phyloP scores from a whole-genome alignment of 352 stramenopile species.

The Nothophytophthora sp. region DNA sequence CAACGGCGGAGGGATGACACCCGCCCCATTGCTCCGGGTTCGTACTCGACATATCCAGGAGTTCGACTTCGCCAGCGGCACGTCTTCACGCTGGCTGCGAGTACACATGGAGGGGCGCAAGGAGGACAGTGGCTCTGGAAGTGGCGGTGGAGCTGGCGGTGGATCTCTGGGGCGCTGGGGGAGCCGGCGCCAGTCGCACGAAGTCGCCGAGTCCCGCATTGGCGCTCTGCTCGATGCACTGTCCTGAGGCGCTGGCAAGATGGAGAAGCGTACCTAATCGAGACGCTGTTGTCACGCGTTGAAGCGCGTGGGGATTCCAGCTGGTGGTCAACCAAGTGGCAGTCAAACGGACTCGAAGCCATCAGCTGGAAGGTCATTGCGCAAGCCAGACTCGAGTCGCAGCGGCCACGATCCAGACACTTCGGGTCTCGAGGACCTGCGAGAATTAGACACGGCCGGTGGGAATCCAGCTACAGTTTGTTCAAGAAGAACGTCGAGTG shows the following conservation, averaged over 20 bases:
- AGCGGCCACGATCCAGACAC: no score
- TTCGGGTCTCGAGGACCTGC: no score
- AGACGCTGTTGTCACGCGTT: no score
- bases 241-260: constrained; percentile 32
- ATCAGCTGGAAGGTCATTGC: no score
- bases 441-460: no score
- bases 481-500: no score
- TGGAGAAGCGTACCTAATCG: no score
- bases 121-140: constrained; percentile 33
- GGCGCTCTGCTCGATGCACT: constrained; percentile 39
- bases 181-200: constrained; percentile 30
- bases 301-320: no score
- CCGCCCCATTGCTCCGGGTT: constrained; percentile 60
- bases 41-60: constrained; percentile 79
- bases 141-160: constrained; percentile 9
- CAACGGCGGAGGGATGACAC: constrained; percentile 37
- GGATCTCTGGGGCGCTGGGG: constrained; percentile 19
- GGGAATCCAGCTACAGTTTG: no score
- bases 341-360: no score
- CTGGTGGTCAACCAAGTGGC: no score
- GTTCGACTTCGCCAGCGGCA: constrained; percentile 74
- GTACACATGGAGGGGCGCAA: constrained; percentile 64
- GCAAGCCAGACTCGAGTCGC: no score
- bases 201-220: constrained; percentile 38
- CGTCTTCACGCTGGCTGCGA: constrained; percentile 66